phyloP scores from a whole-genome alignment of 2,329 filamentous ascomycete genomes.

The Aciculosporium take region DNA sequence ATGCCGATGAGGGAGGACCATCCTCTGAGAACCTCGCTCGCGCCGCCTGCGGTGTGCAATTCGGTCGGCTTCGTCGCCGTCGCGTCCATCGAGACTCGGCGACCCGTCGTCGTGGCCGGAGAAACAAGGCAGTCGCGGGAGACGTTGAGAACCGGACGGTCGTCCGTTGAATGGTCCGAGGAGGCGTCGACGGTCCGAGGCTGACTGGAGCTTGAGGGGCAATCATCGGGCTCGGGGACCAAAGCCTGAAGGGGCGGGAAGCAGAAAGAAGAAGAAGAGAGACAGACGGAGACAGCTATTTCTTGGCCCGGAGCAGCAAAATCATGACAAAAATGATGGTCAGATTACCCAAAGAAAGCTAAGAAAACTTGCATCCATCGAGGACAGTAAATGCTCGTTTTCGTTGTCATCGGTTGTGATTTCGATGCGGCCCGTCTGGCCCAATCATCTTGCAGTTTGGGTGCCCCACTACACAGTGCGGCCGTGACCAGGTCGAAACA shows the following conservation, averaged over 20 bases:
- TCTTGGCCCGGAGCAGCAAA: neutral
- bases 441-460: neutral
- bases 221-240: conserved; percentile 1
- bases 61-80: conserved; percentile 1
- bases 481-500: too few relatives aligned
- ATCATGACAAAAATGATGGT: neutral
- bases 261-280: neutral
- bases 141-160: neutral
- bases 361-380: neutral
- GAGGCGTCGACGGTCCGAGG: neutral
- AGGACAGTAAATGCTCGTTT: neutral
- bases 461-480: neutral
- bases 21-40: conserved; percentile 39
- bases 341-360: neutral
- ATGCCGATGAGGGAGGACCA: conserved; percentile 97
- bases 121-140: conserved; percentile 3
- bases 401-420: neutral
- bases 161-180: neutral
- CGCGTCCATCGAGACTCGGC: conserved; percentile 2
- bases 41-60: conserved; percentile 15
- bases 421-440: neutral
- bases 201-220: neutral
- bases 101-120: conserved; percentile 2
- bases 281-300: neutral
- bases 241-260: neutral